A percentile compares a stretch with the other conserved stretches of the same genome.
These are phyloP conservation scores for Letharia columbiana DNA, from an alignment of 495 filamentous ascomycete genomes.

Conservation along the genomic window DNA sequence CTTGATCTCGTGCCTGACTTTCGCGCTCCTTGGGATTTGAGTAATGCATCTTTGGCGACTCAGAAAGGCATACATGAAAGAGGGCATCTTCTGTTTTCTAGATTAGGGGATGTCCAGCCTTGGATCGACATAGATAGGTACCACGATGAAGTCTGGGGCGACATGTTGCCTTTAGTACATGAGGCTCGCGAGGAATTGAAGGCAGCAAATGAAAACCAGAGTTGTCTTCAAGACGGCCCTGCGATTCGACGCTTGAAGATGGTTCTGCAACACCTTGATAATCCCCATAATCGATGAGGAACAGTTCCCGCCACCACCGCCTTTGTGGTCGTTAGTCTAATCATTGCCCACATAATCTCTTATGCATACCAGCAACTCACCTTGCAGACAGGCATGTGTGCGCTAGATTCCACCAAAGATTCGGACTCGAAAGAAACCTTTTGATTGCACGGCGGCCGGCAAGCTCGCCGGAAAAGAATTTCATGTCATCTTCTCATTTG, in stretches of 20 bases:
- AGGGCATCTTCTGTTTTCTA: constrained; percentile 6
- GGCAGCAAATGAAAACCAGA: constrained; percentile 23
- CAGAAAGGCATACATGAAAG: background rate
- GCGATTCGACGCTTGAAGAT: constrained; percentile 43
- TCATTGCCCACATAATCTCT: background rate
- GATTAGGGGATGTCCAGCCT: constrained; percentile 28
- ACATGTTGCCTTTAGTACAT: constrained; percentile 51
- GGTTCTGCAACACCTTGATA: constrained; percentile 40
- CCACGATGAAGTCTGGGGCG: constrained; percentile 74
- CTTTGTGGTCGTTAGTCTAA: background rate
- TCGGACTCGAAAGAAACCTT: background rate
- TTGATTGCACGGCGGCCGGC: background rate
- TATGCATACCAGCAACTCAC: background rate
- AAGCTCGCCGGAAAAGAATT: background rate
- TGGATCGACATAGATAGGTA: constrained; percentile 59
- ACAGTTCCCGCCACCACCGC: background rate
- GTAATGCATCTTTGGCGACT: background rate
- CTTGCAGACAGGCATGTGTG: background rate
- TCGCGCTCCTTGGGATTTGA: constrained; percentile 23
- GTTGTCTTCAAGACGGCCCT: constrained; percentile 32
- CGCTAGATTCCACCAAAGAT: background rate
- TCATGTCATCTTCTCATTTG: background rate
- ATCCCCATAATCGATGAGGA: background rate
- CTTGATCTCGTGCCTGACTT: constrained; percentile 38
- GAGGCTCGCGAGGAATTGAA: constrained; percentile 55